phyloP scores from a whole-genome alignment of 108 stramenopile genomes.

The Mayamaea pseudoterrestris region DNA sequence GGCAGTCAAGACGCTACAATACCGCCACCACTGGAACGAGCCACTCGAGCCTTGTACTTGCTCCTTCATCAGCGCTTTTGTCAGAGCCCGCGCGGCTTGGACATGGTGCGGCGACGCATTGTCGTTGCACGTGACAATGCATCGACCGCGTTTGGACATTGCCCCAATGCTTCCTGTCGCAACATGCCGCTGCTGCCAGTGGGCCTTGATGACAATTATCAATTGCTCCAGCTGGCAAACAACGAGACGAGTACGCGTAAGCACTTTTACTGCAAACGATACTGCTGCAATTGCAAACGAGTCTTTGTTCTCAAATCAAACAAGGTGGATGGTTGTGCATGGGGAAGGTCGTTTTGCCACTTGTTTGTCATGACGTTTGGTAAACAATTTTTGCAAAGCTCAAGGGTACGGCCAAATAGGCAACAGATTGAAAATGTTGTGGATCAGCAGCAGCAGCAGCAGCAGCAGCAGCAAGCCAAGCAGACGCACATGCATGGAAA shows the following conservation, averaged over 20 bases:
- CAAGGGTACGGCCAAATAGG: too few relatives aligned
- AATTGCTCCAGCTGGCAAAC: too few relatives aligned
- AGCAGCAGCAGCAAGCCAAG: neutral
- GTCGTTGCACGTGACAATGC: too few relatives aligned
- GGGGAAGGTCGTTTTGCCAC: constrained; percentile 37
- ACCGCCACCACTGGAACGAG: constrained; percentile 18
- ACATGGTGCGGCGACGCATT: constrained; percentile 26
- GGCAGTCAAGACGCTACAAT: constrained; percentile 2
- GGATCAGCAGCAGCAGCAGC: neutral
- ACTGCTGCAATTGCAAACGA: constrained; percentile 22
- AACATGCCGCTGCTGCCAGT: constrained; percentile 33
- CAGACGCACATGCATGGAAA: neutral
- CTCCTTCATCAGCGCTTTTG: constrained; percentile 38
- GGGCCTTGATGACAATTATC: constrained; percentile 20
- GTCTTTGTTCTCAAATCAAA: constrained; percentile 29
- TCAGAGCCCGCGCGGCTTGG: constrained; percentile 36
- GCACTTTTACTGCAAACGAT: too few relatives aligned
- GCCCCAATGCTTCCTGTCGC: constrained; percentile 25
- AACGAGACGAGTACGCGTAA: too few relatives aligned
- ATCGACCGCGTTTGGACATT: constrained; percentile 56
- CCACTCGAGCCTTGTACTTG: constrained; percentile 34
- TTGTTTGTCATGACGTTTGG: constrained; percentile 37
- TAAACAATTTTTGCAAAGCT: constrained; percentile 18
- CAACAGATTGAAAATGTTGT: too few relatives aligned
- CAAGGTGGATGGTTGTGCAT: constrained; percentile 36